Percentiles rank a stretch among this genome's conserved stretches.
Evolutionary conservation across 129 eudicot genomes (phyloP).

Genomic region (Helichrysum umbraculigerum): DNA sequence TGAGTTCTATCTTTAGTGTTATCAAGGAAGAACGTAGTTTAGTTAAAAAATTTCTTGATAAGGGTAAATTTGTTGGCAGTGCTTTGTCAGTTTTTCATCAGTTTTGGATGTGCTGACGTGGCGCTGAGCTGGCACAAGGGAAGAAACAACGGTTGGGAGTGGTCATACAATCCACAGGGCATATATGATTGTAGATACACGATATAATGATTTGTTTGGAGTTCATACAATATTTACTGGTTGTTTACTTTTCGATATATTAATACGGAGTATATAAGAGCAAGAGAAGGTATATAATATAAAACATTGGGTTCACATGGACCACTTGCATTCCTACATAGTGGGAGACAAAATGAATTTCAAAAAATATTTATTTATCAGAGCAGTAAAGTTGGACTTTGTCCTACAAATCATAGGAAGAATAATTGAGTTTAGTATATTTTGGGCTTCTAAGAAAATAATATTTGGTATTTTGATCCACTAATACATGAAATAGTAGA

Average conservation of each 20-base stretch:
- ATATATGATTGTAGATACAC: background rate
- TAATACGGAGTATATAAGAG: background rate
- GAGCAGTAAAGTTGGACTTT: slow-evolving; percentile 32
- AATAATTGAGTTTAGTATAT: slow-evolving; percentile 9
- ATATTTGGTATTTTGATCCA: background rate
- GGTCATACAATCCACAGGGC: too few relatives aligned
- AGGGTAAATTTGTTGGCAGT: too few relatives aligned
- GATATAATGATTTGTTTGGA: background rate
- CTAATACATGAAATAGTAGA: background rate
- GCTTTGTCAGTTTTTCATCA: too few relatives aligned
- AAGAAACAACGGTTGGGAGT: too few relatives aligned
- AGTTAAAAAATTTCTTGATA: too few relatives aligned
- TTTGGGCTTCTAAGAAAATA: background rate
- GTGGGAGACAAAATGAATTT: slow-evolving; percentile 33
- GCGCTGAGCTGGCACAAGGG: too few relatives aligned
- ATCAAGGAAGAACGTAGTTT: too few relatives aligned
- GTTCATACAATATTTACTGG: background rate
- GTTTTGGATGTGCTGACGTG: too few relatives aligned
- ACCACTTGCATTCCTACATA: slow-evolving; percentile 28
- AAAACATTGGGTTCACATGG: slow-evolving; percentile 1
- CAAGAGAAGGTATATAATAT: background rate
- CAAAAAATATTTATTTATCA: slow-evolving; percentile 4
- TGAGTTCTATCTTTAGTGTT: too few relatives aligned
- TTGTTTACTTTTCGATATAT: background rate
- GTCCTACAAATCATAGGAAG: slow-evolving; percentile 19